A percentile compares a stretch with the other conserved stretches of the same genome.
These are phyloP conservation scores for Stephanodiscus triporus DNA, from an alignment of 108 stramenopile species.

Conservation along the genomic window DNA sequence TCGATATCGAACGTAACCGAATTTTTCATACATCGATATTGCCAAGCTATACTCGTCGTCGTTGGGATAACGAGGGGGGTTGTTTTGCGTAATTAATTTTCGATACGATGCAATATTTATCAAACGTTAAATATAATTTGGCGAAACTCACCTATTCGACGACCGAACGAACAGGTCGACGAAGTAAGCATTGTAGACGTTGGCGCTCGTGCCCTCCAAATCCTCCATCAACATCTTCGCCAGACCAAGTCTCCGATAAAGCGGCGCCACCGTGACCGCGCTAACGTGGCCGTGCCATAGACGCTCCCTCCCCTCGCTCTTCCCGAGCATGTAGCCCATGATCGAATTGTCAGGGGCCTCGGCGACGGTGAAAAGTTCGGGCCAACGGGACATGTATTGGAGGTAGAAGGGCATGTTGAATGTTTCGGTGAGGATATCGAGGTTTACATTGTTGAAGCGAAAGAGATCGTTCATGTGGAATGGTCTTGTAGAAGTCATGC, in stretches of 20 bases:
- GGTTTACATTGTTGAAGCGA: constrained; percentile 97
- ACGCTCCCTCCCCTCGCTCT: constrained; percentile 91
- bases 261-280: constrained; percentile 95
- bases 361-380: constrained; percentile 92
- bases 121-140: not conserved
- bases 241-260: constrained; percentile 87
- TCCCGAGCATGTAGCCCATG: constrained; percentile 91
- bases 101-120: not conserved
- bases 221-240: constrained; percentile 94
- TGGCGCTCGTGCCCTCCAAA: constrained; percentile 83
- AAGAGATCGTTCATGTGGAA: constrained; percentile 94
- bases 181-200: constrained; percentile 92
- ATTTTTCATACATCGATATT: constrained; percentile 94
- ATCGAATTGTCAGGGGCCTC: constrained; percentile 75
- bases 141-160: constrained; percentile 69
- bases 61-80: not conserved
- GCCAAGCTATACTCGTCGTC: constrained; percentile 62
- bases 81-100: constrained; percentile 2
- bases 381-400: constrained; percentile 93
- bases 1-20: constrained; percentile 94
- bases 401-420: constrained; percentile 90
- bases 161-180: constrained; percentile 98
- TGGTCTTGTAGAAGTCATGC: constrained; percentile 89
- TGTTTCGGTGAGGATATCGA: constrained; percentile 97
- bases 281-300: constrained; percentile 99